phyloP scores from a whole-genome alignment of 1,284 basidiomycete species.

The Bondarzewia mesenterica region DNA sequence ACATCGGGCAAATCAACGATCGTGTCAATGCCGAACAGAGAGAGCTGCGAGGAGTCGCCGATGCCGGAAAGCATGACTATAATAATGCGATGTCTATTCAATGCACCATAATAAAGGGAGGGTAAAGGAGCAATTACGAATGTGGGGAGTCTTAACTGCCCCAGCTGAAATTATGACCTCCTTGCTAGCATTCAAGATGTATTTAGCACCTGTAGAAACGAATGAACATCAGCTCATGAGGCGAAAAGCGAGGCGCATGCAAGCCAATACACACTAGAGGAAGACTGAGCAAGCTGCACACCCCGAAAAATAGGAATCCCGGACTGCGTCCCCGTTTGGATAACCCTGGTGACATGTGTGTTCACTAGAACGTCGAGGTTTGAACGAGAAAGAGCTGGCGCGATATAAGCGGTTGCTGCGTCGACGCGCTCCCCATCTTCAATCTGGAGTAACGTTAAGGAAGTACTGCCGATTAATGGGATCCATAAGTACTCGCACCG shows the following conservation, averaged over 20 bases:
- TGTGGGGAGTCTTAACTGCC: constrained; percentile 28
- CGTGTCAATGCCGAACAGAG: constrained; percentile 21
- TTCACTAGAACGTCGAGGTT: constrained; percentile 36
- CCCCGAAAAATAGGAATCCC: constrained; percentile 19
- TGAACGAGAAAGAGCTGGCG: constrained; percentile 20
- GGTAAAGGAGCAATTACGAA: constrained; percentile 11
- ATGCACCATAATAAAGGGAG: neutral
- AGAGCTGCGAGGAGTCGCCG: constrained; percentile 23
- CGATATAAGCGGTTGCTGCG: constrained; percentile 30
- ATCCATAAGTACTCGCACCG: constrained; percentile 11
- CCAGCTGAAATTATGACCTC: constrained; percentile 28
- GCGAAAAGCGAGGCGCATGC: neutral
- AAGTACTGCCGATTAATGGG: neutral
- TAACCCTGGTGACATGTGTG: constrained; percentile 29
- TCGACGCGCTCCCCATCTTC: constrained; percentile 24
- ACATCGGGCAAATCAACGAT: constrained; percentile 26
- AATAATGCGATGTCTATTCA: neutral
- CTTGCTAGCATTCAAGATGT: constrained; percentile 16
- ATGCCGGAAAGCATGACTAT: constrained; percentile 35
- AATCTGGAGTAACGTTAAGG: constrained; percentile 5
- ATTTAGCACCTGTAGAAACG: constrained; percentile 10
- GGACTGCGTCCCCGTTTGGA: constrained; percentile 19
- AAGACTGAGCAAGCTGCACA: constrained; percentile 23
- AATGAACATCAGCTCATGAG: neutral
- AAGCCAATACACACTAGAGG: constrained; percentile 11